phyloP scores from a whole-genome alignment of 345 rosid genomes.

The Hypericum androsaemum region DNA sequence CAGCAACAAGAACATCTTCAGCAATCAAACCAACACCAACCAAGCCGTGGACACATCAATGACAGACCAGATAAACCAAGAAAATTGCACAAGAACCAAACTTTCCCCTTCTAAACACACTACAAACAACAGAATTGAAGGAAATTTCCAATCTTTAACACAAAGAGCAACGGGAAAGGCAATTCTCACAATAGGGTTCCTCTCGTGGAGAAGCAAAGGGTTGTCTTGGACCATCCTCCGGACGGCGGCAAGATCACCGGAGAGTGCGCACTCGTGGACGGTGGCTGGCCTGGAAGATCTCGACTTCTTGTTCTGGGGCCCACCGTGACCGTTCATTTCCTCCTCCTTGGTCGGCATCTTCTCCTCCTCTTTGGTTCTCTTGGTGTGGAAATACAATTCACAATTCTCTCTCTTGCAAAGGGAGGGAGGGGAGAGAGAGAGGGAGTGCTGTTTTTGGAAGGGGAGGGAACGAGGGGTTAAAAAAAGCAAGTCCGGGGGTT shows the following conservation, averaged over 20 bases:
- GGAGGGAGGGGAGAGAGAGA: not conserved
- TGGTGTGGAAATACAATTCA: not conserved
- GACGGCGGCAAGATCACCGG: conserved; percentile 63
- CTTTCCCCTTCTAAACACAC: too few species aligned
- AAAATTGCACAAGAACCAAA: not conserved
- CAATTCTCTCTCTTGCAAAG: conserved; percentile 1
- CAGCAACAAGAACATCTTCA: too few species aligned
- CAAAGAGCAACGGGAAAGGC: not conserved
- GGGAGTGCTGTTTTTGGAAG: too few species aligned
- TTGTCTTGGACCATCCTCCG: conserved; percentile 59
- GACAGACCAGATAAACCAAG: not conserved
- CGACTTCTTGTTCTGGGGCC: conserved; percentile 37
- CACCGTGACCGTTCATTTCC: conserved; percentile 9
- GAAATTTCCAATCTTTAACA: not conserved
- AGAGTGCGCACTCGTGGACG: conserved; percentile 75
- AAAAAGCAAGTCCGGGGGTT: too few species aligned
- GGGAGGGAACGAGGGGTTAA: too few species aligned
- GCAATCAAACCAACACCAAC: too few species aligned
- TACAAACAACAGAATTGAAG: too few species aligned
- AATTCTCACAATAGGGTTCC: conserved; percentile 74
- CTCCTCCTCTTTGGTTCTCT: too few species aligned
- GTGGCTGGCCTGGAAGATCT: conserved; percentile 71
- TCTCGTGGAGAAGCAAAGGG: conserved; percentile 72
- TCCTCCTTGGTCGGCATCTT: not conserved
- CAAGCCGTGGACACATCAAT: too few species aligned